phyloP scores from a whole-genome alignment of 2,329 filamentous ascomycete genomes.

The Apiospora koreana region DNA sequence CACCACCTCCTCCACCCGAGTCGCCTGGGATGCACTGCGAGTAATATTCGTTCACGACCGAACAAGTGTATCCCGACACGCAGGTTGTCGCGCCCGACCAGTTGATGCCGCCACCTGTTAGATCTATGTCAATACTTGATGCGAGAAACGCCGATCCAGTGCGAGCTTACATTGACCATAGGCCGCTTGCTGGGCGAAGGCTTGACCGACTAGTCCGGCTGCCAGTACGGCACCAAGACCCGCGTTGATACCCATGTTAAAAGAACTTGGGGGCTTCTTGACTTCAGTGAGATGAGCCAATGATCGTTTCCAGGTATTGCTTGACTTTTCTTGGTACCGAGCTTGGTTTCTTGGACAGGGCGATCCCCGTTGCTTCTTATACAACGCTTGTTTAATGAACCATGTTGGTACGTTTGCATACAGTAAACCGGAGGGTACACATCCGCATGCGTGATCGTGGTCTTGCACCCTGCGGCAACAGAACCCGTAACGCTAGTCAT shows the following conservation, averaged over 20 bases:
- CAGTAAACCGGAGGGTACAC: background rate
- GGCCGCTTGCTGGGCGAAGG: background rate
- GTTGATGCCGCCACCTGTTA: background rate
- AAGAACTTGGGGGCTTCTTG: background rate
- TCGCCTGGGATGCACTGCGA: background rate
- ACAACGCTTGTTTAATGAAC: background rate
- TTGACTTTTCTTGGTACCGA: background rate
- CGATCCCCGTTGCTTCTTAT: background rate
- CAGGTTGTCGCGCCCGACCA: slow-evolving; percentile 7
- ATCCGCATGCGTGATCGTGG: background rate
- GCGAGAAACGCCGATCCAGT: background rate
- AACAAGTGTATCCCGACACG: background rate
- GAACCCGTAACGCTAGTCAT: background rate
- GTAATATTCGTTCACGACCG: background rate
- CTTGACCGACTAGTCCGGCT: background rate
- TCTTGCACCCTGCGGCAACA: background rate
- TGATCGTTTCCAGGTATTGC: background rate
- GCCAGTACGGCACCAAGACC: background rate
- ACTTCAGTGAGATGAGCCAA: background rate
- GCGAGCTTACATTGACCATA: background rate
- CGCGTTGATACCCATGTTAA: background rate
- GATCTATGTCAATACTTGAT: background rate
- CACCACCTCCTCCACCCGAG: background rate
- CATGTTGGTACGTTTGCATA: background rate
- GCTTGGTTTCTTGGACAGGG: background rate